These are phyloP conservation scores for Corinectria fuckeliana DNA, from an alignment of 2,329 filamentous ascomycete genomes.

Conservation along the genomic window DNA sequence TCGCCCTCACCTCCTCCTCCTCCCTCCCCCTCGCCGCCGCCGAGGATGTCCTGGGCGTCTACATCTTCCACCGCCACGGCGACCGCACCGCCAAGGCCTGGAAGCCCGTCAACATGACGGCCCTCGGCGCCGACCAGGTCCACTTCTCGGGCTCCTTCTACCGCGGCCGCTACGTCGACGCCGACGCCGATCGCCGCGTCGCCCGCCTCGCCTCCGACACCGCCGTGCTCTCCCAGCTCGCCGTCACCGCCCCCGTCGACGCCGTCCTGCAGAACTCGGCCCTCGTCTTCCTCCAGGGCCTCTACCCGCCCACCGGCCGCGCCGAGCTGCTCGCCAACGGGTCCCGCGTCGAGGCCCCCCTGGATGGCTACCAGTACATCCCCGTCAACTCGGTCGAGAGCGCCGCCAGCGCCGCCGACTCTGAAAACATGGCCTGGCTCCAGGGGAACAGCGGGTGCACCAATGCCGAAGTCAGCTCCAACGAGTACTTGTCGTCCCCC, in stretches of 20 bases:
- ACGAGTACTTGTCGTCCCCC: slow-evolving; percentile 57
- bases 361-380: slow-evolving; percentile 85
- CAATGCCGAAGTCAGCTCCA: slow-evolving; percentile 61
- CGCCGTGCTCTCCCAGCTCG: slow-evolving; percentile 74
- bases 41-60: slow-evolving; percentile 80
- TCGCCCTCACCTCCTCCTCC: slow-evolving; percentile 42
- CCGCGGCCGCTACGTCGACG: slow-evolving; percentile 74
- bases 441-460: slow-evolving; percentile 64
- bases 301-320: slow-evolving; percentile 79
- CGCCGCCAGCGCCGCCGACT: slow-evolving; percentile 60
- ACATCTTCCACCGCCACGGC: slow-evolving; percentile 89
- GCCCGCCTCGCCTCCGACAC: slow-evolving; percentile 68
- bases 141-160: slow-evolving; percentile 77
- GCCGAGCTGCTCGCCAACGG: slow-evolving; percentile 75
- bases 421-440: slow-evolving; percentile 64
- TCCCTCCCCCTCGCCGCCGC: slow-evolving; percentile 47
- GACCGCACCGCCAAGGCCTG: slow-evolving; percentile 83
- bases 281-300: slow-evolving; percentile 79
- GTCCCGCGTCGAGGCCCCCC: slow-evolving; percentile 67
- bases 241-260: slow-evolving; percentile 74
- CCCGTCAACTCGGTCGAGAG: slow-evolving; percentile 69
- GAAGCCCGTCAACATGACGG: slow-evolving; percentile 74
- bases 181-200: slow-evolving; percentile 66
- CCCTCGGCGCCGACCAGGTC: slow-evolving; percentile 79
- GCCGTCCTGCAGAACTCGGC: slow-evolving; percentile 82